Conservation (phyloP, 1,139 yeast genomes). For the Geotrichum restrictum region DNA sequence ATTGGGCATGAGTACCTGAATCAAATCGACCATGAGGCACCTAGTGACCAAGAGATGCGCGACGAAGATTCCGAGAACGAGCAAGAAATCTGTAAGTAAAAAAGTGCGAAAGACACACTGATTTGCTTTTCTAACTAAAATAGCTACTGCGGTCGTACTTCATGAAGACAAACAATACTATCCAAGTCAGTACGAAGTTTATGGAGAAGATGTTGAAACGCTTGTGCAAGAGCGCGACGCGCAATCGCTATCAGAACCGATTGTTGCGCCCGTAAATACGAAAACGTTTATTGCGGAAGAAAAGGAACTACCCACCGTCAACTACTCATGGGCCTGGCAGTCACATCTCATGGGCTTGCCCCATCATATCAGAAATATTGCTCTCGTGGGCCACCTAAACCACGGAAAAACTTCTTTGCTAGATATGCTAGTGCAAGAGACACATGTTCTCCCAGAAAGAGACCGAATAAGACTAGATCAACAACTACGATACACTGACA, state of each 20-base stretch:
- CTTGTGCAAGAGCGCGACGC: slow-evolving; percentile 55
- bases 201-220: slow-evolving; percentile 62
- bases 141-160: slow-evolving; percentile 37
- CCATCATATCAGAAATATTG: slow-evolving; percentile 69
- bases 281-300: slow-evolving; percentile 51
- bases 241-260: slow-evolving; percentile 57
- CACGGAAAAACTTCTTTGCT: slow-evolving; percentile 84
- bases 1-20: slow-evolving; percentile 19
- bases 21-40: slow-evolving; percentile 13
- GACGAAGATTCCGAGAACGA: slow-evolving; percentile 15
- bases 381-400: slow-evolving; percentile 74
- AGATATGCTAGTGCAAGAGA: slow-evolving; percentile 63
- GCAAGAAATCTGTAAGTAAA: slow-evolving; percentile 19
- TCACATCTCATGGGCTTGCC: slow-evolving; percentile 51
- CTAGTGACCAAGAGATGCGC: slow-evolving; percentile 15
- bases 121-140: background rate
- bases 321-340: slow-evolving; percentile 64
- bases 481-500: slow-evolving; percentile 64
- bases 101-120: background rate
- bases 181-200: slow-evolving; percentile 44
- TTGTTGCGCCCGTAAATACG: slow-evolving; percentile 53
- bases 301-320: slow-evolving; percentile 52
- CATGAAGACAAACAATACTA: slow-evolving; percentile 48
- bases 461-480: slow-evolving; percentile 39
- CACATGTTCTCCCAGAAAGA: slow-evolving; percentile 48